Evolutionary conservation across 805 yeast genomes (phyloP).

Genomic region (Debaryomyces castellii): DNA sequence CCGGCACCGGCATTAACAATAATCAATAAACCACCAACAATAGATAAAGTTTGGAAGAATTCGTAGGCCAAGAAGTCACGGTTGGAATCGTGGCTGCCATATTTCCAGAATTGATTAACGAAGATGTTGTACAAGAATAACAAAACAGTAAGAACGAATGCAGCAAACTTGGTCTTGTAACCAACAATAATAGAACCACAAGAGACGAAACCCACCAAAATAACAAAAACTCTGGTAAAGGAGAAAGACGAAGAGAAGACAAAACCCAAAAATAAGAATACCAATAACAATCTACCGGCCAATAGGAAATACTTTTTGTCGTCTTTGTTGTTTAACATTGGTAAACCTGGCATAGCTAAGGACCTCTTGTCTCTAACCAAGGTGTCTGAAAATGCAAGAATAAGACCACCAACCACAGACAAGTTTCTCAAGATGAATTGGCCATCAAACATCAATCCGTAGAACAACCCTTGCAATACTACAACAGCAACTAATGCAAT

Average conservation of each 20-base stretch:
- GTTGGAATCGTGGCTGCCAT: conserved; percentile 65
- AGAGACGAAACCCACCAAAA: conserved; percentile 65
- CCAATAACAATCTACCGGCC: conserved; percentile 85
- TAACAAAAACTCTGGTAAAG: conserved; percentile 58
- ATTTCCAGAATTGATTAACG: conserved; percentile 87
- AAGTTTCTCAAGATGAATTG: conserved; percentile 83
- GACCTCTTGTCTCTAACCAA: conserved; percentile 73
- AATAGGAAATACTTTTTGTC: conserved; percentile 76
- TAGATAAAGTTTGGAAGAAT: conserved; percentile 90
- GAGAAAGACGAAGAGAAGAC: conserved; percentile 77
- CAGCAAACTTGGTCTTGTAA: conserved; percentile 87
- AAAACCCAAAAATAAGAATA: conserved; percentile 82
- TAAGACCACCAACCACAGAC: conserved; percentile 87
- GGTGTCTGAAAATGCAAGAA: conserved; percentile 84
- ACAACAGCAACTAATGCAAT: conserved; percentile 69
- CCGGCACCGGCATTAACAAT: conserved; percentile 98
- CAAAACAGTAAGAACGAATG: conserved; percentile 65
- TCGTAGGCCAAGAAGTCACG: conserved; percentile 91
- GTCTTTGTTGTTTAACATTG: conserved; percentile 69
- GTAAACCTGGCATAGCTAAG: conserved; percentile 71
- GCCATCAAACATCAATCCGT: conserved; percentile 81
- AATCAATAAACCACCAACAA: conserved; percentile 88
- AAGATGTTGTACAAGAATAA: conserved; percentile 73
- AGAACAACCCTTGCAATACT: conserved; percentile 78
- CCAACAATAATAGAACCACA: conserved; percentile 86